These are phyloP conservation scores for Colletotrichum navitas DNA, from an alignment of 2,329 filamentous ascomycete genomes.

Conservation along the genomic window DNA sequence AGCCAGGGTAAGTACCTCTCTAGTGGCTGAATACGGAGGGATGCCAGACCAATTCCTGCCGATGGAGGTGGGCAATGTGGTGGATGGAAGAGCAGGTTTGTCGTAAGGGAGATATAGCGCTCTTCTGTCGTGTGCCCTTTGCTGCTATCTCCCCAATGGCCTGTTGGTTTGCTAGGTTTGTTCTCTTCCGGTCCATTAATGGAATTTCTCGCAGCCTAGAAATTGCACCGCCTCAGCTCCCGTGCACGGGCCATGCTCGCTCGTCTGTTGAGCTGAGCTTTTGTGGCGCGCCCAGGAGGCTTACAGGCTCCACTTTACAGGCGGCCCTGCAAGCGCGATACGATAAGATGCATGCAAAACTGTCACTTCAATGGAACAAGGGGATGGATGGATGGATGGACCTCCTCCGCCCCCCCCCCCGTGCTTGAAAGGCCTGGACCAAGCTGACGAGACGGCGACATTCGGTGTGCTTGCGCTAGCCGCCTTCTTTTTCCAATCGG, in stretches of 20 bases:
- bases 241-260: constrained; percentile 25
- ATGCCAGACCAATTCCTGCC: constrained; percentile 26
- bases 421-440: constrained; percentile 17
- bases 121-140: constrained; percentile 37
- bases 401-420: constrained; percentile 14
- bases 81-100: constrained; percentile 10
- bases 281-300: constrained; percentile 32
- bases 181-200: constrained; percentile 31
- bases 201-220: constrained; percentile 42
- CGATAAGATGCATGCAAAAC: constrained; percentile 1
- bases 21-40: constrained; percentile 14
- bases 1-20: constrained; percentile 7
- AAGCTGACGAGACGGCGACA: constrained; percentile 20
- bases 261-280: constrained; percentile 16
- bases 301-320: constrained; percentile 5
- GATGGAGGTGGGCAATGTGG: constrained; percentile 14
- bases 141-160: constrained; percentile 35
- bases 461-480: background rate
- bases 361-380: constrained; percentile 10
- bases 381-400: background rate
- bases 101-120: constrained; percentile 24
- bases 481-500: background rate
- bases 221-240: constrained; percentile 37
- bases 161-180: constrained; percentile 36
- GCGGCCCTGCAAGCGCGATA: background rate